Evolutionary conservation across 371 early-diverging fungal genomes (phyloP), one percentile per base, ranked within the genome.

Genomic region (Coemansia sp.): DNA sequence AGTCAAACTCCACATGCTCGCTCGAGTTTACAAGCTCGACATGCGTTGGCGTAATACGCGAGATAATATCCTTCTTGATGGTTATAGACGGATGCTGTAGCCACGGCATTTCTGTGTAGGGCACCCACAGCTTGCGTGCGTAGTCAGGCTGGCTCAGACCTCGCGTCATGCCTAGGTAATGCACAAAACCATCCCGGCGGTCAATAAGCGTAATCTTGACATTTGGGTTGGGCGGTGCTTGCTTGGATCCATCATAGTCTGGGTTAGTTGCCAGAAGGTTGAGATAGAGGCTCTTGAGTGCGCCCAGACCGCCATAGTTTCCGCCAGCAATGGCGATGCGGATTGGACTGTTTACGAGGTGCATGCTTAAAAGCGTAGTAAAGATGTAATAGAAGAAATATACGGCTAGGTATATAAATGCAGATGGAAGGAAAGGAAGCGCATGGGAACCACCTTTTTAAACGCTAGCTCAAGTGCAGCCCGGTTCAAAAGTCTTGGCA

Each of bases 1-100:
- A 92, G 67, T 92, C 88, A 63, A 85, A 90, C n/a, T 19, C 39
- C 4, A 75, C 44, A 5, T 19, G 15, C 17, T 55, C 52, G 2
- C 81, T 23, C 7, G 56, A 79, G 12, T 67, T 63, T 4, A 23
- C 70, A 9, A 85, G 71, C 19, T 65, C 58, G 9, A 85, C 68
- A 4, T 65, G 56, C 7, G 65, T 60, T 13, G 61, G 44, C 8
- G 71, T 69, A 15, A 76, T 76, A 17, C 61, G 17, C 4, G 39
- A 19, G 2, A 71, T 54, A 0, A 65, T 62, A 15, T 36, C 69
- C 19, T 67, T 65, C 4, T 15, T 11, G n/a, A 71, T 17, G 5
- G 53, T 44, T 4, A 76, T 71, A 4, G 36, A 24, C 3, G 77
- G 69, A 17, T 76, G 77, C 17, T 62, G 62, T 13, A 71, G 53